Base-by-base conservation (phyloP, 108 stramenopile genomes). In the Cyclostephanos invisitatus region DNA sequence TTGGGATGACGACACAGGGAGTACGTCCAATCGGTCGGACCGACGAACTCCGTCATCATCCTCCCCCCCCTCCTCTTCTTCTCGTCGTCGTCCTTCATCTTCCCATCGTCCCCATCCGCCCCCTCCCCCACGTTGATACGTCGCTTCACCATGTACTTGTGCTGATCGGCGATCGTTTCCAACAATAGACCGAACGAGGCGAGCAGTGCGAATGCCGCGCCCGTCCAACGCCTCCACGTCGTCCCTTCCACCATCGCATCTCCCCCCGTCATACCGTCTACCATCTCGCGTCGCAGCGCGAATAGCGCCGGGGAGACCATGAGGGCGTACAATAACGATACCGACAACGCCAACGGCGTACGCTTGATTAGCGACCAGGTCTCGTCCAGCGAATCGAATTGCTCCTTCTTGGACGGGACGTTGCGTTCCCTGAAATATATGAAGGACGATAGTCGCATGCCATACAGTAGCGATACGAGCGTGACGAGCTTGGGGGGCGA, bases 1-100 rank as follows among this genome's bases (percentile, higher is more conserved):
- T 91, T 91, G 32, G 91, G 91, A 75, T 91, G 91, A 8, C 91
- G 79, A 28, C 70, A 80, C 2, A 87, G 38, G n/a, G 62, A 53
- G 73, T 88, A 91, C 61, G 87, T 50, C 74, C 74, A 75, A 6
- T 62, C 70, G 12, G 72, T 62, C 5, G 79, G 79, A 15, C 79
- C 79, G 5, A 64, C 55, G 64, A 80, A 80, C 17, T 24, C 14
- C 20, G n/a, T 8, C 36, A 6, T 7, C 20, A 20, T n/a, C 24
- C 6, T 53, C 22, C 22, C 24, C 21, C 58, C 64, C 60, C 54
- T 27, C 12, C 47, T 58, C n/a, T n/a, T 46, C 64, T 50, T 37
- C 75, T 74, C 59, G 44, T 46, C 44, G 44, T 40, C 40, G 40
- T 40, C 40, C 32, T 32, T 32, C 32, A 4, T 4, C 32, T 32